phyloP scores from a whole-genome alignment of 345 rosid species.

The Microthlaspi erraticum region DNA sequence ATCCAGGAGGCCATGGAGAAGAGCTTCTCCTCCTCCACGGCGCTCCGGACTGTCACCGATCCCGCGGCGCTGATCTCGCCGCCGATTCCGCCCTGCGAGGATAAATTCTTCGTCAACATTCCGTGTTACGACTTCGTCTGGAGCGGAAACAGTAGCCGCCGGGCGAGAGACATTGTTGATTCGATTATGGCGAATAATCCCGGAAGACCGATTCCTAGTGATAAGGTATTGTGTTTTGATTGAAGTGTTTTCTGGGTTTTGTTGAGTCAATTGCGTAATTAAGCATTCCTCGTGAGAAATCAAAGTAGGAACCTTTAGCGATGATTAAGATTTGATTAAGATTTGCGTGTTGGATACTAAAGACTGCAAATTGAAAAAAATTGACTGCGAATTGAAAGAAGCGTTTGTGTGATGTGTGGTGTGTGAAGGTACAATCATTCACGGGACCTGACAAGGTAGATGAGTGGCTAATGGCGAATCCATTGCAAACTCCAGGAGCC shows the following conservation, averaged over 20 bases:
- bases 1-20: constrained; percentile 63
- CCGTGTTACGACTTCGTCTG: constrained; percentile 88
- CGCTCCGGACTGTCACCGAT: constrained; percentile 50
- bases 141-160: constrained; percentile 69
- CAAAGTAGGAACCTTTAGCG: too few species aligned
- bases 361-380: too few species aligned
- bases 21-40: constrained; percentile 50
- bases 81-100: constrained; percentile 86
- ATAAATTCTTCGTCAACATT: constrained; percentile 55
- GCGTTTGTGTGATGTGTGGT: not conserved
- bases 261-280: not conserved
- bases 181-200: constrained; percentile 74
- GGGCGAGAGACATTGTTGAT: constrained; percentile 45
- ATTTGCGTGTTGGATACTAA: too few species aligned
- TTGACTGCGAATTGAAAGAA: not conserved
- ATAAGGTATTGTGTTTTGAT: constrained; percentile 50
- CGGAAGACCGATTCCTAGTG: constrained; percentile 58
- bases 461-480: constrained; percentile 66
- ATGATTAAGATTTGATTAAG: not conserved
- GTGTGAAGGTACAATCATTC: constrained; percentile 66
- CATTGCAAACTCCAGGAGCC: constrained; percentile 70
- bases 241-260: not conserved
- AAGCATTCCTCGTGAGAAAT: not conserved
- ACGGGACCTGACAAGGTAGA: constrained; percentile 59
- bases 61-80: constrained; percentile 59